Evolutionary conservation across 768 basidiomycete genomes (phyloP), one percentile per base, ranked within the genome.

Genomic region (Pluteus cervinus): DNA sequence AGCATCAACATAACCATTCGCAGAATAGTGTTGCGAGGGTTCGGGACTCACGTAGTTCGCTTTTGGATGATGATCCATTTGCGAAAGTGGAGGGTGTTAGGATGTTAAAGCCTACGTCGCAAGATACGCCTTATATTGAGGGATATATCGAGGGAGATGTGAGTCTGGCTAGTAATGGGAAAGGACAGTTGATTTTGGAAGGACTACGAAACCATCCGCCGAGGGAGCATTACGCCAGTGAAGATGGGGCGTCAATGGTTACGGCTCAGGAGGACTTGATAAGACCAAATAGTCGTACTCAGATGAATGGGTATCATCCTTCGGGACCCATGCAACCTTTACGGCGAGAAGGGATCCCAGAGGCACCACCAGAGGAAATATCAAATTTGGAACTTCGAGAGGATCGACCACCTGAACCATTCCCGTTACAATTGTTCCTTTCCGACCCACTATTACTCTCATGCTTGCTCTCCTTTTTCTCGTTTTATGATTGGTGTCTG

Each of bases 401-500:
- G n/a, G 47, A 53, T 54, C 31, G 54, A 42, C 43, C 59, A 44
- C 48, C 47, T 15, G 53, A 55, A 24, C 55, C 57, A 26, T 78
- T 78, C 47, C 75, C 78, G 0, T 55, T 91, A 23, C 54, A 63
- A n/a, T 46, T 57, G 4, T 82, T 84, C 54, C 53, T 90, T 24
- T 49, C 68, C 5, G 57, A 76, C 31, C 64, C 73, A 1, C 59
- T 60, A 23, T 55, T 89, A 10, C 63, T 91, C 5, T 55, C 63
- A 1, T 46, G 54, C 5, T 52, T 90, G 17, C 60, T 91, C n/a
- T 50, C 55, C 4, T 80, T 73, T 50, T 50, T 89, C 36, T 63
- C 76, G n/a, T 91, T 85, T 49, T 72, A 66, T 40, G 83, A 89
- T 29, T 87, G 83, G 78, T 72, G 78, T 41, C 54, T 66, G 8